Evolutionary conservation across 2,329 filamentous ascomycete species (phyloP), one percentile per base, ranked within the genome.

Genomic region (Cladosporium sp.): DNA sequence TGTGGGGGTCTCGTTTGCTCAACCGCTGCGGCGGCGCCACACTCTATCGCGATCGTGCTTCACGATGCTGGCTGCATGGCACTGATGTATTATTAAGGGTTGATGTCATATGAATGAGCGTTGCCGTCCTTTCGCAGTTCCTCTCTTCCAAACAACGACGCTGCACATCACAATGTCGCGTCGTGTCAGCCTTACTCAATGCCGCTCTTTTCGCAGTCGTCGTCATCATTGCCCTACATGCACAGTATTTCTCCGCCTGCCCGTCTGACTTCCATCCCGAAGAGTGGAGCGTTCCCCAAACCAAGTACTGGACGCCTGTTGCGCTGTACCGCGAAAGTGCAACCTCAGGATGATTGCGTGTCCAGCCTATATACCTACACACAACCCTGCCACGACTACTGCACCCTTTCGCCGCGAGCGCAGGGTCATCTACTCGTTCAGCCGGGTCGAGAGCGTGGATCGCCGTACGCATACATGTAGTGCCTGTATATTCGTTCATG

Each of bases 361-460:
- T 32, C 8, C 28, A n/a, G n/a, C n/a, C n/a, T n/a, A n/a, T n/a
- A n/a, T n/a, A n/a, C n/a, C n/a, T n/a, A n/a, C n/a, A n/a, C n/a
- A n/a, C n/a, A n/a, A n/a, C n/a, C n/a, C n/a, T n/a, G n/a, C n/a
- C n/a, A n/a, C n/a, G n/a, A n/a, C n/a, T n/a, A n/a, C n/a, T n/a
- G n/a, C n/a, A n/a, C n/a, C n/a, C n/a, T n/a, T n/a, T n/a, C n/a
- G n/a, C n/a, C n/a, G n/a, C n/a, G n/a, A n/a, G n/a, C n/a, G n/a
- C n/a, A n/a, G n/a, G n/a, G n/a, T n/a, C n/a, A n/a, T n/a, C 24
- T 48, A 48, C 28, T 17, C 45, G 25, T 35, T 48, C 45, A 48
- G 45, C 45, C 45, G 45, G 45, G 45, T 48, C 45, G 45, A 48
- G 45, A 48, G 19, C 45, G 45, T 34, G 13, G 15, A 39, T 39